phyloP scores from a whole-genome alignment of 257 asterid species.

The Solanum infundibuliforme region DNA sequence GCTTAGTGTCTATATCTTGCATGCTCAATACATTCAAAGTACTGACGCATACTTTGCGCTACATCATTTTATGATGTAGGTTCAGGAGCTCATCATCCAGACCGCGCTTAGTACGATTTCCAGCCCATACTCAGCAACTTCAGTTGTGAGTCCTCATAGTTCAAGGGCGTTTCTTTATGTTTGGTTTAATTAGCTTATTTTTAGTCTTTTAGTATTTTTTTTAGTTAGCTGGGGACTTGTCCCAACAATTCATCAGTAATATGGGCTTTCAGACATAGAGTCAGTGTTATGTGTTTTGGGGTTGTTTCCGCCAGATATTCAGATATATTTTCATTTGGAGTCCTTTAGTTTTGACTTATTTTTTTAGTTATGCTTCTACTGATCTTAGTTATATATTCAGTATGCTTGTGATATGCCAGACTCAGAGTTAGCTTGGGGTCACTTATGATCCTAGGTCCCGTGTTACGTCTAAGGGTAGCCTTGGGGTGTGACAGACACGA shows the following conservation, averaged over 20 bases:
- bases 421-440: background rate
- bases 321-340: background rate
- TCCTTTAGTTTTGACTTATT: background rate
- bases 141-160: background rate
- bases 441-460: background rate
- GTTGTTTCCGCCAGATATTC: background rate
- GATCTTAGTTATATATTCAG: background rate
- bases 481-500: too few relatives aligned
- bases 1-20: background rate
- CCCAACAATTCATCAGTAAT: too few relatives aligned
- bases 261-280: background rate
- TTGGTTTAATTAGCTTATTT: too few relatives aligned
- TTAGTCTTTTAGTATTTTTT: background rate
- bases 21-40: background rate
- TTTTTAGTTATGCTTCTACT: background rate
- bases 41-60: background rate
- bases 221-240: background rate
- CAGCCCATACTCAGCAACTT: background rate
- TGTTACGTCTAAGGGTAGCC: background rate
- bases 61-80: background rate
- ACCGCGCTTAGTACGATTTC: background rate
- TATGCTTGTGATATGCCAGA: background rate
- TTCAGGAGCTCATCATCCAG: background rate
- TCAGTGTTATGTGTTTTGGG: background rate
- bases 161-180: background rate